Evolutionary conservation across 257 asterid species (phyloP), one percentile per base, ranked within the genome.

Genomic region (Petunia secreta): DNA sequence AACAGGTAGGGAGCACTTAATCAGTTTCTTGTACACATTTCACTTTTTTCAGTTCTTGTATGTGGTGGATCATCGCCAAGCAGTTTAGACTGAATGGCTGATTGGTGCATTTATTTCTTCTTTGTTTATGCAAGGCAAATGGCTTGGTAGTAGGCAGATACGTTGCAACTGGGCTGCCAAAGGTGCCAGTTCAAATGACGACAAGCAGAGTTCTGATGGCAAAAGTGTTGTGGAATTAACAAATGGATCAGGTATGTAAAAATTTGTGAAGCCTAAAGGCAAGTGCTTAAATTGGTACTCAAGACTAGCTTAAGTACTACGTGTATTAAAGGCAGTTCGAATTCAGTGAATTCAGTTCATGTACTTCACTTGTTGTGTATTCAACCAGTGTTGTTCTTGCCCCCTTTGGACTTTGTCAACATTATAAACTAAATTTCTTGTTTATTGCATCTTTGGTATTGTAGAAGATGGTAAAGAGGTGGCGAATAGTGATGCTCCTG

Each of bases 151-250:
- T 86, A 90, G 98, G 87, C 97, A 92, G 87, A 94, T 94, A 73
- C 97, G 98, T 57, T 94, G 98, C 82, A 94, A 94, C 85, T 94
- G 98, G 98, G 98, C 98, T 62, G 75, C 98, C 10, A 94, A 94
- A 85, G 97, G 97, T 83, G 98, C 95, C 71, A 91, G 87, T 71
- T 60, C 87, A 80, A 88, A 88, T 78, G 98, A 94, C 62, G 98
- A 94, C 78, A 87, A 90, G 82, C 96, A 84, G 87, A 91, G 69
- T 78, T 87, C 92, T 66, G 98, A 94, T 81, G 82, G 91, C 75
- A 94, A 92, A 88, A 93, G 97, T 82, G 94, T 90, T 34, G 91
- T 93, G 82, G 98, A 93, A 81, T 90, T 94, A 77, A 86, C 98
- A 75, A 88, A 85, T 85, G 93, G 96, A 67, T 89, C 94, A 80